Evolutionary conservation across 78 protist genomes (phyloP), one percentile per base, ranked within the genome.

Genomic region (Dictyostelium brefeldianum): DNA sequence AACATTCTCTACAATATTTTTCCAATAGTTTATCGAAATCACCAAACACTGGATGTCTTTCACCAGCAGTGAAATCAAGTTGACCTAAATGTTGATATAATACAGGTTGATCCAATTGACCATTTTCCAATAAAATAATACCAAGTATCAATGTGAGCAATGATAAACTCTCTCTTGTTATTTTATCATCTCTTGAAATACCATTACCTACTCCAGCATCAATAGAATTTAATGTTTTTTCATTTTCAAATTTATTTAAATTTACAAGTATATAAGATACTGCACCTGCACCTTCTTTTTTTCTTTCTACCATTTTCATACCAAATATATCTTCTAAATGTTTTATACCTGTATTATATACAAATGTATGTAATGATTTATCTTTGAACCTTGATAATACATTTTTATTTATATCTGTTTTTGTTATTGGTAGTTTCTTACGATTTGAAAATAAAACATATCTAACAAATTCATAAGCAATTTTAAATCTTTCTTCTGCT

Each of bases 401-500:
- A 17, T 64, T 77, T n/a, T 54, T 22, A 5, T 31, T 80, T 1
- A 87, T 77, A 2, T 77, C 84, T 18, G 83, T 54, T 31, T 74
- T 80, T 18, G 84, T 53, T 15, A 87, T 31, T 14, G 93, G 84
- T 47, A 48, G 0, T 47, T 77, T 87, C 51, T 87, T 87, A 27
- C 93, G n/a, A 77, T 87, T 75, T 2, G 43, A 8, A 64, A 77
- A 87, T 56, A 87, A 29, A n/a, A 87, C 48, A 77, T 48, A 69
- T 87, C 93, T 87, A 10, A 87, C 93, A 77, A 77, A 87, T 7
- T 77, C 93, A 51, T 87, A 67, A 15, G 73, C 59, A 9, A 83
- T 20, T 43, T 71, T 70, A 18, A 51, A 5, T 8, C 70, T n/a
- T 20, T 82, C 90, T 15, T 69, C 81, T 31, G 78, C 50, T 20